Evolutionary conservation across 2,329 filamentous ascomycete species (phyloP).

Genomic region (Trichoderma atrobrunneum): DNA sequence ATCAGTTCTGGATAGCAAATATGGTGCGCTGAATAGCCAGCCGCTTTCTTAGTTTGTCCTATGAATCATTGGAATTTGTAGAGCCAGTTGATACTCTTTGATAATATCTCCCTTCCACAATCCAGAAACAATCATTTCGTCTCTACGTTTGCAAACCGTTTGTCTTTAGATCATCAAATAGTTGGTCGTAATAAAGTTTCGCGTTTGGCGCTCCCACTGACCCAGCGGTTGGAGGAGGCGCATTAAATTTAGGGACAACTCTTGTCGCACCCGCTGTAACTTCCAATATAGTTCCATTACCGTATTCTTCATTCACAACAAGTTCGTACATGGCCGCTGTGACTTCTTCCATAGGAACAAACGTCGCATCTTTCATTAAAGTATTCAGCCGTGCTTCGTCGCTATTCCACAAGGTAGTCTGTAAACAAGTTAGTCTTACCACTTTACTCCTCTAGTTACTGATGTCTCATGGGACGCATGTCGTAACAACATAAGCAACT

Average conservation of each 20-base stretch:
- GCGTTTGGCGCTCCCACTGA: conserved; percentile 1
- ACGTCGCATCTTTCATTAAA: not conserved
- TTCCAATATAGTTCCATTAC: not conserved
- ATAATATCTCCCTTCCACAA: not conserved
- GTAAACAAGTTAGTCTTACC: not conserved
- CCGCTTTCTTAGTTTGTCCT: not conserved
- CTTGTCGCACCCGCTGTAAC: conserved; percentile 10
- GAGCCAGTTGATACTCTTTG: not conserved
- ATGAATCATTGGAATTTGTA: not conserved
- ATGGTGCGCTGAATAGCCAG: too few relatives aligned
- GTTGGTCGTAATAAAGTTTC: not conserved
- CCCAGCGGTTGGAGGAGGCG: conserved; percentile 1
- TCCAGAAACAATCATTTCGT: not conserved
- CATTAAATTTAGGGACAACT: conserved; percentile 18
- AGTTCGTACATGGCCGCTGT: not conserved
- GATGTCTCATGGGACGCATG: too few relatives aligned
- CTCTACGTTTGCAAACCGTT: not conserved
- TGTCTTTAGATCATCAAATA: not conserved
- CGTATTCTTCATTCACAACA: not conserved
- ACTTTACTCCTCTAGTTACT: not conserved
- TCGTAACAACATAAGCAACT: not conserved
- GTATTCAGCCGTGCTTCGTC: not conserved
- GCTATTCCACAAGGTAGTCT: not conserved
- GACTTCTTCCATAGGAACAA: not conserved
- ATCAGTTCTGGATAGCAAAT: too few relatives aligned